phyloP scores from a whole-genome alignment of 192 early-diverging fungal genomes.

The Chytriomyces sp. region DNA sequence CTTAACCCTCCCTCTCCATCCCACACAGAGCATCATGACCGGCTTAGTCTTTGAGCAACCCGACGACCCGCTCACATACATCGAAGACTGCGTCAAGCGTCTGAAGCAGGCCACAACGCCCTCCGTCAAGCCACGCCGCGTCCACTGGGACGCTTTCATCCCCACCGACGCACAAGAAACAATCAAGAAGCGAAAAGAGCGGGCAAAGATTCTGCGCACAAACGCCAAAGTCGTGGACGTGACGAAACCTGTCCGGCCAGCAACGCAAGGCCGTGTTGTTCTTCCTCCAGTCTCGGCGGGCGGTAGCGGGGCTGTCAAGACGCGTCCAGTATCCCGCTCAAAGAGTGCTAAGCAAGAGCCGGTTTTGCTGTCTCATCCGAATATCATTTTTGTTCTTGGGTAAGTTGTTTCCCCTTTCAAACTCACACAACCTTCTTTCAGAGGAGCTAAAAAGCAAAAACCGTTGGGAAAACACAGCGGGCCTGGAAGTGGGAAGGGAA shows the following conservation, averaged over 20 bases:
- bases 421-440: background rate
- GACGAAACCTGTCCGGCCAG: background rate
- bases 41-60: conserved; percentile 54
- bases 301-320: background rate
- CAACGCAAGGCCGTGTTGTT: background rate
- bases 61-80: conserved; percentile 57
- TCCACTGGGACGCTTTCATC: conserved; percentile 56
- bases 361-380: conserved; percentile 24
- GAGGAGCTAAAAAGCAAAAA: background rate
- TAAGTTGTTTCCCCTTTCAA: background rate
- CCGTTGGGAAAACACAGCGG: conserved; percentile 52
- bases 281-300: background rate
- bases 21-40: conserved; percentile 51
- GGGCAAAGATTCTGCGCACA: background rate
- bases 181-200: conserved; percentile 30
- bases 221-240: conserved; percentile 8
- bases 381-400: conserved; percentile 42
- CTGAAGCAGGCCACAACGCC: conserved; percentile 42
- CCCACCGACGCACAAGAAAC: conserved; percentile 39
- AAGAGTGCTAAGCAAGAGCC: too few species aligned
- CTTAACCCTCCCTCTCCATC: conserved; percentile 4
- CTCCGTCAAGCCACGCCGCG: conserved; percentile 27
- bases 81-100: conserved; percentile 55
- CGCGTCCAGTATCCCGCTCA: too few species aligned
- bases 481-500: conserved; percentile 79